Conservation (phyloP, 2,329 filamentous ascomycete species). For the Davidsoniella virescens region DNA sequence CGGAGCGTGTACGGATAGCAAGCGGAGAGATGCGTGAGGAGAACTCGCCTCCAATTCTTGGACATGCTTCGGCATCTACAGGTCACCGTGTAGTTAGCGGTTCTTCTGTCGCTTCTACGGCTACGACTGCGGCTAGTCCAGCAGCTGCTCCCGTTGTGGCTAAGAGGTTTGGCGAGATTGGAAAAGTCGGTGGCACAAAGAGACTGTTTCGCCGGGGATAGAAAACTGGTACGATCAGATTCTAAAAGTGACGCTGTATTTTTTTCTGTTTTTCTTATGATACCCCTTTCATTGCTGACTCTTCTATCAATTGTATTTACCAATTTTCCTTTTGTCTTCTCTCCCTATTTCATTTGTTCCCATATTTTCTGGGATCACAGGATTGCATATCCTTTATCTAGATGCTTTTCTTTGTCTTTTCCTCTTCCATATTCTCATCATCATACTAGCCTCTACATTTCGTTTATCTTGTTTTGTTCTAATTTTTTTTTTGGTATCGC, state of each 20-base stretch:
- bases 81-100: neutral
- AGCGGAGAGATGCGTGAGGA: conserved; percentile 44
- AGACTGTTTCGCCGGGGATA: conserved; percentile 43
- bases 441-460: neutral
- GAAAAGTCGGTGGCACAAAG: conserved; percentile 57
- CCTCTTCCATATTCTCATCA: neutral
- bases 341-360: neutral
- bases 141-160: neutral
- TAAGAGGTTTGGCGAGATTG: conserved; percentile 48
- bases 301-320: neutral
- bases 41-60: neutral
- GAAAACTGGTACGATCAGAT: conserved; percentile 5
- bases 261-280: neutral
- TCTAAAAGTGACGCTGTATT: neutral
- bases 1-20: conserved; percentile 59
- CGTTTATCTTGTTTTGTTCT: neutral
- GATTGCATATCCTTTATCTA: neutral
- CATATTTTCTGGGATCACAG: neutral
- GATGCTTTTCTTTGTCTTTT: neutral
- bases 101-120: neutral
- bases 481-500: neutral
- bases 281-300: neutral
- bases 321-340: conserved; percentile 1
- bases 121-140: neutral
- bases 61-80: neutral